Base-by-base conservation (phyloP, 2,329 filamentous ascomycete genomes). In the Bipolaris sorokiniana region DNA sequence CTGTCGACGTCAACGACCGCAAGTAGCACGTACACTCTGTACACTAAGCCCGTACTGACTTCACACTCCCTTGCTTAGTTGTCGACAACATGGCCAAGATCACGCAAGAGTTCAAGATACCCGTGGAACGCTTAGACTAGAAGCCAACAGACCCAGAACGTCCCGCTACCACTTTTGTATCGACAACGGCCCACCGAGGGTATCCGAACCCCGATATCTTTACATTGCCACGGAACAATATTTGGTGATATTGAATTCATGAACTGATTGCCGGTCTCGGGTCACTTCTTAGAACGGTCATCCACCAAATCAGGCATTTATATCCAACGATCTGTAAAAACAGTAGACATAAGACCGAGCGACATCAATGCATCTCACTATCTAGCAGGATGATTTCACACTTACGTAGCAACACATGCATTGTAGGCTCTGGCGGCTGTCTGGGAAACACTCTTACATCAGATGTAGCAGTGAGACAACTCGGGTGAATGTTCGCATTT, bases 111-210 rank as follows among this genome's bases (percentile, higher is more conserved):
- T 76, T 71, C 48, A 59, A 73, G 41, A 69, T 75, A 34, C 72
- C 72, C 1, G 72, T 62, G 7, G 73, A 77, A 42, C 62, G 73
- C n/a, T 60, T 76, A 31, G 69, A 74, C 51, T 74, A 66, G 51
- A 58, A 31, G 7, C 40, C n/a, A 50, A 49, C 46, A 37, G 20
- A 22, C 37, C 26, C n/a, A 54, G 9, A n/a, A 23, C n/a, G 7
- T 33, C 20, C 13, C 6, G 20, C 10, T 5, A 36, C 15, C 10
- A 18, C 31, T 33, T 34, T 49, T 18, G 34, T 6, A 11, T 11
- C n/a, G n/a, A 42, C 16, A 34, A 11, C 7, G 16, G 3, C 31
- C 15, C n/a, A n/a, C 28, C 13, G 7, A 20, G 31, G 18, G 4
- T 6, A 38, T 11, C 7, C 36, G 16, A 16, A 18, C 9, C 28